Evolutionary conservation across 2,329 filamentous ascomycete species (phyloP), one percentile per base, ranked within the genome.

Genomic region (Penicillium sp.): DNA sequence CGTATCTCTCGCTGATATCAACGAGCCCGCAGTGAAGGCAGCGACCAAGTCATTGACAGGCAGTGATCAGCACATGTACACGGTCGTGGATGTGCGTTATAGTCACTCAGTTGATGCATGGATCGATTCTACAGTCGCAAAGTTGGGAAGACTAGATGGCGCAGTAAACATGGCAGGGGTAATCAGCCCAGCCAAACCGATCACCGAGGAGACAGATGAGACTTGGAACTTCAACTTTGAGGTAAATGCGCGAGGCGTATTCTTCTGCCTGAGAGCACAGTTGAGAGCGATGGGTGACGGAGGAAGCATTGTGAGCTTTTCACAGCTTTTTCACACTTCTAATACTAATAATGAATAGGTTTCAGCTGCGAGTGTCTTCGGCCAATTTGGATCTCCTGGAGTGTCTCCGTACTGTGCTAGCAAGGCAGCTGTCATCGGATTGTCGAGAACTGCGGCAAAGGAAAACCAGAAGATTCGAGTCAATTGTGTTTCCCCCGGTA

Each of bases 1-100:
- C 4, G 54, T 81, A 1, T 77, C 77, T 7, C 62, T 81, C 3
- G 75, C 74, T 10, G 79, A 81, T 59, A 65, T 80, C 49, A 69
- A 76, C 41, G 59, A 68, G 31, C 60, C 61, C 0, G 63, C 65
- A 0, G 65, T 80, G 1, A 57, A 68, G 16, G 53, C 48, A 12
- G 70, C 66, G 9, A 38, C 67, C 55, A 15, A 43, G 2, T 54
- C 53, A 16, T 57, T 57, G 4, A 24, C 23, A 6, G 42, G 38
- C 2, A 45, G 43, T 5, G 46, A 51, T 1, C 51, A 41, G 6
- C 53, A 54, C 16, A 49, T 57, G 0, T 52, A 43, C 24, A 45
- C 49, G 1, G 49, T 47, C 3, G 47, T 73, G 2, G 66, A 74
- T 46, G 65, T 74, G 13, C 44, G 64, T 6, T 51, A 60, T 6